Evolutionary conservation across 1,284 basidiomycete species (phyloP), one percentile per base, ranked within the genome.

Genomic region (Vanrija pseudolonga): DNA sequence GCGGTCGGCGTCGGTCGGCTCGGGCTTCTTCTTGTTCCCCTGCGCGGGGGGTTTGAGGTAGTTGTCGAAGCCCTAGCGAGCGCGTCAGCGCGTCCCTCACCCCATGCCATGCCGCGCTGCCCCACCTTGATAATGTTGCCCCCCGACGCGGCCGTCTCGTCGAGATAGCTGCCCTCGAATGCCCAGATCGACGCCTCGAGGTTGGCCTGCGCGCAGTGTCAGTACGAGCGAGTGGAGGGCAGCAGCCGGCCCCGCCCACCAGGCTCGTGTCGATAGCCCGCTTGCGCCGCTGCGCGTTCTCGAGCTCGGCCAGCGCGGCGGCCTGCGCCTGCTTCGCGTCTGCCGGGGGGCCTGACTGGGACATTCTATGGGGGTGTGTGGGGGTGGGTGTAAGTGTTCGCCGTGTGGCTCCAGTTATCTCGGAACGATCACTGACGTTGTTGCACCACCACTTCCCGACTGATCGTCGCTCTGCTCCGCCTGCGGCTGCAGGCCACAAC

Each of bases 101-200:
- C 22, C 46, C n/a, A n/a, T n/a, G 18, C 6, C 19, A 11, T 26
- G 17, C 9, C 6, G 18, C 18, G 7, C n/a, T 17, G 23, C 12
- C 68, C 32, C 47, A 76, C 76, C 65, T 77, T 78, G 61, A 78
- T 76, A 49, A 78, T 77, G 59, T 78, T 78, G 1, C 76, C 76
- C 0, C 75, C 76, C 7, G 69, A 70, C 3, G 66, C 64, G 2
- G 69, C 70, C 8, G 73, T 74, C 51, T 77, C 76, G 53, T 73
- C 72, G 12, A 80, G 69, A 55, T 80, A 80, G 47, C 76, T 78
- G 6, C 77, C 77, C 56, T 80, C 79, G 55, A 79, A 80, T 2
- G 72, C 72, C 57, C 77, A 78, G 52, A 80, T 79, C 9, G 75
- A 74, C 9, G 75, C 63, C 55, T 80, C 79, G 48, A 79, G 68